Percentiles rank a stretch among this genome's conserved stretches.
Conservation (phyloP, 176 grass and related monocot genomes). For the Bolboschoenus planiculmis region DNA sequence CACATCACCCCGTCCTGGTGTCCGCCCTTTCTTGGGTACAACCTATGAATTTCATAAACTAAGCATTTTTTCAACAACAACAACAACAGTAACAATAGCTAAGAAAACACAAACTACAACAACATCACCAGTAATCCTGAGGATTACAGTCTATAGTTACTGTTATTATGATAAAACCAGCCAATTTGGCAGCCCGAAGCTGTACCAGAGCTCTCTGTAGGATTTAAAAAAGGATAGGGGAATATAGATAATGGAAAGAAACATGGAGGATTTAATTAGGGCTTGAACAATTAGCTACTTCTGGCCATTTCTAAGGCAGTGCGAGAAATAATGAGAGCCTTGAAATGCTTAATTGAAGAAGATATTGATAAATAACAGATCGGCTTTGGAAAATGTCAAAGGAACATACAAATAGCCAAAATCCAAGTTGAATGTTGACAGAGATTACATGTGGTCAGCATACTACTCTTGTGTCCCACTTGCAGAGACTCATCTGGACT, state of each 20-base stretch:
- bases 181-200: not conserved
- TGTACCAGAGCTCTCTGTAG: not conserved
- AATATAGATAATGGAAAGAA: not conserved
- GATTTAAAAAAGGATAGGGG: not conserved
- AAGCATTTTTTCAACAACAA: conserved; percentile 3
- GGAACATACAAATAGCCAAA: not conserved
- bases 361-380: not conserved
- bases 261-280: not conserved
- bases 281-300: not conserved
- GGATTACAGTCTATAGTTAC: not conserved
- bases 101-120: not conserved
- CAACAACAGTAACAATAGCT: not conserved
- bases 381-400: not conserved
- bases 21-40: conserved; percentile 48
- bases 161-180: not conserved
- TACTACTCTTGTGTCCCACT: not conserved
- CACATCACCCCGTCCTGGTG: conserved; percentile 58
- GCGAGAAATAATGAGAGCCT: not conserved
- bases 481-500: not conserved
- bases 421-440: not conserved
- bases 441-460: not conserved
- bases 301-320: not conserved
- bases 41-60: conserved; percentile 41
- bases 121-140: not conserved
- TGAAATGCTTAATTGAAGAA: not conserved